These are phyloP conservation scores for Venturia effusa DNA, from an alignment of 2,329 filamentous ascomycete species.

Conservation along the genomic window DNA sequence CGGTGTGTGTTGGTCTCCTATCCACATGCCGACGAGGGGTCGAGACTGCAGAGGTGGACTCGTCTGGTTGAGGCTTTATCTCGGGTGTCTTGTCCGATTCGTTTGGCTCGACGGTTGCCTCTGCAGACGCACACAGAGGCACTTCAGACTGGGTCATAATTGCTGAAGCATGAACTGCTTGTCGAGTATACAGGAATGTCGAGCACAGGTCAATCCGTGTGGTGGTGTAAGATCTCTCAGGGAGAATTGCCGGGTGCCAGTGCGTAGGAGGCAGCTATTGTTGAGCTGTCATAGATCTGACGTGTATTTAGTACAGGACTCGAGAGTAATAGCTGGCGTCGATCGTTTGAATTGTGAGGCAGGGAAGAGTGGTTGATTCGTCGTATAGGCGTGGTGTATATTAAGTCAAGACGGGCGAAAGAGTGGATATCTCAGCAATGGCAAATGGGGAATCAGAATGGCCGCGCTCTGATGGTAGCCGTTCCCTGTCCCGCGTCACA, in stretches of 20 bases:
- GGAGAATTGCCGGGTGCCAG: background rate
- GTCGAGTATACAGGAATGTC: background rate
- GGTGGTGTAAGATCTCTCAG: background rate
- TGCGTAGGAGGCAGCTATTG: background rate
- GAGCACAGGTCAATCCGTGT: background rate
- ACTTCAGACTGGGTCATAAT: background rate
- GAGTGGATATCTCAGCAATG: background rate
- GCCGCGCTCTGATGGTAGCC: too few species aligned
- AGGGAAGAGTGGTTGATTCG: background rate
- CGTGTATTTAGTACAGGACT: background rate
- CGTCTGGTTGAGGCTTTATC: constrained; percentile 7
- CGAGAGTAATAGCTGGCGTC: constrained; percentile 1
- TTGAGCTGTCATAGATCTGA: constrained; percentile 2
- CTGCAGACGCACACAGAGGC: constrained; percentile 8
- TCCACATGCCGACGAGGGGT: constrained; percentile 13
- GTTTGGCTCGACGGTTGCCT: constrained; percentile 1
- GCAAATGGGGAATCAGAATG: background rate
- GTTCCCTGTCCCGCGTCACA: background rate
- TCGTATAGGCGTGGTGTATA: background rate
- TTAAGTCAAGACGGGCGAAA: background rate
- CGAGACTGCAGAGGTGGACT: background rate
- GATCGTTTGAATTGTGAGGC: background rate
- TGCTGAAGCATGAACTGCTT: background rate
- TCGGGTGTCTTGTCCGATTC: constrained; percentile 5
- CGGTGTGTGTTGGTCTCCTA: constrained; percentile 32